Evolutionary conservation across 2,329 filamentous ascomycete species (phyloP), one percentile per base, ranked within the genome.

Genomic region (Colletotrichum orbiculare): DNA sequence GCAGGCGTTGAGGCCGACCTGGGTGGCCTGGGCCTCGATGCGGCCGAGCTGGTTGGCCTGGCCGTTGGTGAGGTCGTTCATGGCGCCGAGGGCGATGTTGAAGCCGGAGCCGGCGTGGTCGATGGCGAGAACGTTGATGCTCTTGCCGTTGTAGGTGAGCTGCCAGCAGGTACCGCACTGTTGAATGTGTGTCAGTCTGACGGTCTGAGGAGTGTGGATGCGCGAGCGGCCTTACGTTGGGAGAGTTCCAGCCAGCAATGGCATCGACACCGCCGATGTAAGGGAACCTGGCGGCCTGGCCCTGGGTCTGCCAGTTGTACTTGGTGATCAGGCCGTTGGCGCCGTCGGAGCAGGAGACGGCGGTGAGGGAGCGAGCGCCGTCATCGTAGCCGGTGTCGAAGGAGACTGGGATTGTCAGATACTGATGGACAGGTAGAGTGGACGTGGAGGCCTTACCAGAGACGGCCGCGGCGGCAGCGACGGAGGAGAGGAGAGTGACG

Each of bases 311-410:
- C 86, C 85, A 91, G 70, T 82, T 82, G 78, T 86, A 87, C 71
- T 81, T 84, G 71, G 84, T 87, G 68, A 86, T 86, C 67, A 93
- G 83, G 63, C 90, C 90, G 77, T 92, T 89, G 67, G 67, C 50
- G 59, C 90, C 90, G 73, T 92, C 87, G 38, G 87, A 90, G 85
- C 90, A 93, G 67, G 88, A 75, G 48, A 93, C 83, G 6, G 73
- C 75, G 39, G 77, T 81, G 59, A 94, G 75, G 48, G 85, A 81
- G 63, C 87, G 84, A 65, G 69, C 69, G 49, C 74, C 75, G 68
- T 89, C 79, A 73, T 94, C 91, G 79, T 92, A 96, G 73, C 84
- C 87, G 17, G 80, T 78, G 78, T 94, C 91, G 77, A 89, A 95
- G 69, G 89, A 90, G 72, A 94, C 90, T 25, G 25, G 25, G 25